A percentile compares a stretch with the other conserved stretches of the same genome.
Conservation (phyloP, 352 stramenopile genomes). For the Aphanomyces invadans region DNA sequence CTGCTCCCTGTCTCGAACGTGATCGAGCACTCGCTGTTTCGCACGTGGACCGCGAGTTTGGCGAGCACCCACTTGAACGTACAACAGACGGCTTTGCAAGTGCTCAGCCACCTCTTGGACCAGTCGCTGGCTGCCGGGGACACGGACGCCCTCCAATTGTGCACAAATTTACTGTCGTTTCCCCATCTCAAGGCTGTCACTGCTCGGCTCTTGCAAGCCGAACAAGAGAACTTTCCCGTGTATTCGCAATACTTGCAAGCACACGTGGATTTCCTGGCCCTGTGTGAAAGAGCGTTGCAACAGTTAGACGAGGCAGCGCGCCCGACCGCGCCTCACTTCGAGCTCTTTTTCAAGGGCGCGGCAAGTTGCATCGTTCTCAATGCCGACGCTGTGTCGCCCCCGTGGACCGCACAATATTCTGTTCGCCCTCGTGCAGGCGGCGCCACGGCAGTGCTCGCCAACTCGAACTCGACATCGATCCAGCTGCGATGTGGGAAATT, state of each 20-base stretch:
- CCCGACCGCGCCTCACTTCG: background rate
- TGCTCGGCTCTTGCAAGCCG: background rate
- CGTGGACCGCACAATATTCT: conserved; percentile 12
- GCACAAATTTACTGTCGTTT: background rate
- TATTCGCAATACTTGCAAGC: conserved; percentile 22
- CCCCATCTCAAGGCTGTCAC: background rate
- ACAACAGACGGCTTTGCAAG: conserved; percentile 18
- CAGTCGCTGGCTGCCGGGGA: background rate
- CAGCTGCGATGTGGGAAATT: background rate
- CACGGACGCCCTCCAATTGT: background rate
- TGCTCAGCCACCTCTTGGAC: conserved; percentile 9
- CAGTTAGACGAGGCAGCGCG: background rate
- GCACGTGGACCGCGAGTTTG: conserved; percentile 6
- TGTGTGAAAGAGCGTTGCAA: background rate
- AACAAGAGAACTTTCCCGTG: conserved; percentile 16
- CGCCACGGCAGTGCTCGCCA: conserved; percentile 3
- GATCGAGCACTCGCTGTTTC: background rate
- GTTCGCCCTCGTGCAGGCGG: background rate
- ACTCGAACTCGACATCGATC: background rate
- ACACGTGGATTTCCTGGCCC: conserved; percentile 6
- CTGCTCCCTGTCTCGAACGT: background rate
- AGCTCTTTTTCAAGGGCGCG: conserved; percentile 11
- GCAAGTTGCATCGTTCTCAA: background rate
- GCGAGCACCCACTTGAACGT: conserved; percentile 1
- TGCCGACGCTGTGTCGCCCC: conserved; percentile 9